phyloP scores from a whole-genome alignment of 495 filamentous ascomycete genomes.

The Penicillium paxilli region DNA sequence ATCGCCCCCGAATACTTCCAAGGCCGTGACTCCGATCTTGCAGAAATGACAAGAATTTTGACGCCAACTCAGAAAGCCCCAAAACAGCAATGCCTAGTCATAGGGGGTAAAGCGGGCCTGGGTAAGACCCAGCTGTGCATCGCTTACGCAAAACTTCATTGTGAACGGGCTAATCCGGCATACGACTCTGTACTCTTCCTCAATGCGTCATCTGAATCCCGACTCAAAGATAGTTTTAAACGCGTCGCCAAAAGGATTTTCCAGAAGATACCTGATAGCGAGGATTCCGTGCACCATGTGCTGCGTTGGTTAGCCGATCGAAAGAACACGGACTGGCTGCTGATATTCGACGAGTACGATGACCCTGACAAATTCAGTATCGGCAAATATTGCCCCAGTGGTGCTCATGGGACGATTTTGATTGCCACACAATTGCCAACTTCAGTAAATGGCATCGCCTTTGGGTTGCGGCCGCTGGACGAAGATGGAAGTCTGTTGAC shows the following conservation, averaged over 20 bases:
- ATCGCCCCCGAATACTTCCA: neutral
- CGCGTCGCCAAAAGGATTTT: neutral
- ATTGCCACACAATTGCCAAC: slow-evolving; percentile 3
- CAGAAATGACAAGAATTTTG: neutral
- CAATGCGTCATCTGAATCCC: neutral
- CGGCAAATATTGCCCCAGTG: slow-evolving; percentile 1
- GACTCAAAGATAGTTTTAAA: neutral
- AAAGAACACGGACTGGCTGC: slow-evolving; percentile 9
- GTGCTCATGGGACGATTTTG: slow-evolving; percentile 6
- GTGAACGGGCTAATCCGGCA: neutral
- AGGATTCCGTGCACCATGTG: neutral
- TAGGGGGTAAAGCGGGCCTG: neutral
- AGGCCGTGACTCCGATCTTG: neutral
- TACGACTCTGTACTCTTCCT: neutral
- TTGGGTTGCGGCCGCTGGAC: slow-evolving; percentile 5
- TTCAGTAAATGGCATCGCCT: neutral
- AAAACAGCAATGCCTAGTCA: neutral
- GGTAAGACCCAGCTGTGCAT: neutral
- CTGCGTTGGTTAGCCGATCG: slow-evolving; percentile 3
- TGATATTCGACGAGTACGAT: slow-evolving; percentile 16
- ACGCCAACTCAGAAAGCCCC: neutral
- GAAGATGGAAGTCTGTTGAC: slow-evolving; percentile 2
- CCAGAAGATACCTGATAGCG: neutral
- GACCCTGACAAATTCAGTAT: slow-evolving; percentile 5
- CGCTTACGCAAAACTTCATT: neutral